Evolutionary conservation across 371 early-diverging fungal genomes (phyloP), one percentile per base, ranked within the genome.

Genomic region (Agmasoma carcini): DNA sequence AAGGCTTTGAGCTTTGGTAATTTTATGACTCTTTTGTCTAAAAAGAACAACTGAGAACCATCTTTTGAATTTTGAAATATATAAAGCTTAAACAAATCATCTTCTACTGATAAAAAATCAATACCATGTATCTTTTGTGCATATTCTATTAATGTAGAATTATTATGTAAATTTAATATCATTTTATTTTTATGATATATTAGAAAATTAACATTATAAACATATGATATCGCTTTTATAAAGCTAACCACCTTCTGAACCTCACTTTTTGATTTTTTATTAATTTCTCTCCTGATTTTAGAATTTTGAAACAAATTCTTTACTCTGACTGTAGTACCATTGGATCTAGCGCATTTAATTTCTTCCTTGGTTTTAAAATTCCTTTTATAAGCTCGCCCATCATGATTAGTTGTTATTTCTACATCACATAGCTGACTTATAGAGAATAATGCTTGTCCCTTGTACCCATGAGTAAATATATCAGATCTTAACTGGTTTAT

Each of bases 291-390:
- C n/a, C 97, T 80, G 1, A 96, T 88, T 1, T 94, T 93, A 66
- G 87, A 76, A 3, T 78, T 68, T 12, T 82, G 78, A 71, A 93
- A 93, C 26, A 95, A 63, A 19, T 82, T 78, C 9, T 66, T 58
- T 30, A 94, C 61, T 19, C 72, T 73, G 2, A 92, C 78, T 0
- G 86, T 88, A 1, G 92, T 90, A 1, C 96, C 96, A 59, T 40
- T 56, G 72, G 75, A 55, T 29, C 84, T 74, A 2, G 84, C 75
- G 23, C 33, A 44, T 3, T 2, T 29, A 0, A 27, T 36, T 23
- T 41, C 23, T 3, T 33, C 25, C 3, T 40, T 40, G 0, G 63
- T 53, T 6, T 14, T 47, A 36, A 63, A 48, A 23, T 34, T 36
- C 37, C 52, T 68, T 11, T 15, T 38, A 12, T 27, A 7, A 11